Base-by-base conservation (phyloP, 1,284 basidiomycete species). In the Megacollybia platyphylla region DNA sequence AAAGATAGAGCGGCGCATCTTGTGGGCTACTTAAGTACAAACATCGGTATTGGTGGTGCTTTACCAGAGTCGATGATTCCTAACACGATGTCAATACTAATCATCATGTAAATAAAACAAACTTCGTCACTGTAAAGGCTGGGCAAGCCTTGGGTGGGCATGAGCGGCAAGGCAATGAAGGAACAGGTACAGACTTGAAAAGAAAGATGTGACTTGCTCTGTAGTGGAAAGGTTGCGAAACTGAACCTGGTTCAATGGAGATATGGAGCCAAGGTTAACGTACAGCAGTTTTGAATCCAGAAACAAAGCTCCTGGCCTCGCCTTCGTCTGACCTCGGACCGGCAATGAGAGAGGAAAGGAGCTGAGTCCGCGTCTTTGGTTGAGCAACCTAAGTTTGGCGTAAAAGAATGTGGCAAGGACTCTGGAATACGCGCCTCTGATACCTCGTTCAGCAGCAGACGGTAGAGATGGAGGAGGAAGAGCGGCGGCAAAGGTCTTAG, bases 1-100 rank as follows among this genome's bases (percentile, higher is more conserved):
- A 56, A 87, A 85, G 27, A 85, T 59, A 1, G 86, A 88, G n/a
- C 83, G 76, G 29, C 76, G 73, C 43, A 63, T 62, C 79, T 79
- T 51, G 10, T 46, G 53, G 39, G 36, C 20, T 24, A 5, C 20
- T 24, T 24, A 5, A 24, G 20, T 31, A 40, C 4, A 27, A 41
- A 42, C 26, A 49, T 44, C 30, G 17, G 43, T 17, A n/a, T 32
- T 10, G 17, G 17, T 38, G 24, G 15, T 17, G 13, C 50, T 4
- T 50, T 54, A 70, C 68, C 46, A 71, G 57, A 39, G 61, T 53
- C 13, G 67, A 54, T 35, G 57, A 54, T 43, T 67, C 65, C 66
- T 68, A 34, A 24, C 6, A 18, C 18, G 20, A 17, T 11, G 13
- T 9, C 8, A 29, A 36, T 37, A 29, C 9, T 29, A 5, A 36